Evolutionary conservation across 1,139 yeast genomes (phyloP).

Genomic region (Yamadazyma sp.): DNA sequence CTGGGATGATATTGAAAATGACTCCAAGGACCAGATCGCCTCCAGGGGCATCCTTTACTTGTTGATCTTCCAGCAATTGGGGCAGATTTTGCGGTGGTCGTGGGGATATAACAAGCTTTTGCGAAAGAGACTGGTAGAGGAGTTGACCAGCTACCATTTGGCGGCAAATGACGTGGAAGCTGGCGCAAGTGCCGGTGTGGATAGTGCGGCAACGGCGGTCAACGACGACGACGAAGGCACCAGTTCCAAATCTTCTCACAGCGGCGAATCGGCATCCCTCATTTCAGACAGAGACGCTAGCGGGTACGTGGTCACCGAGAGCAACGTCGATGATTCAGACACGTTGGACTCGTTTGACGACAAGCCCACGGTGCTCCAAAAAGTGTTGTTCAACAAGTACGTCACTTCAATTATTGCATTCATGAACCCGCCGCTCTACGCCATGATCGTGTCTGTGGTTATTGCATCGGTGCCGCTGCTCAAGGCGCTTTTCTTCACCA

Average conservation of each 20-base stretch:
- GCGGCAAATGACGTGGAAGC: slow-evolving; percentile 13
- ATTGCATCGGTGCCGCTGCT: slow-evolving; percentile 80
- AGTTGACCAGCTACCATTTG: slow-evolving; percentile 31
- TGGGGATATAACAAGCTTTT: slow-evolving; percentile 86
- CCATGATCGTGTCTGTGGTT: slow-evolving; percentile 80
- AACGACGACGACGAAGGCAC: background rate
- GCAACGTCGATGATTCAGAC: slow-evolving; percentile 8
- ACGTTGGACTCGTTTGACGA: background rate
- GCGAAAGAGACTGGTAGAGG: slow-evolving; percentile 48
- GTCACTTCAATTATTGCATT: slow-evolving; percentile 23
- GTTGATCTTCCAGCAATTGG: slow-evolving; percentile 79
- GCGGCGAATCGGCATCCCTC: slow-evolving; percentile 13
- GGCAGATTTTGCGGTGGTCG: slow-evolving; percentile 83
- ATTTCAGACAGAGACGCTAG: slow-evolving; percentile 2
- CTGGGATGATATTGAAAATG: slow-evolving; percentile 74
- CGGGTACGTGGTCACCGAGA: slow-evolving; percentile 1
- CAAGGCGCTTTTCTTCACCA: slow-evolving; percentile 63
- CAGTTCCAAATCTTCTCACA: background rate
- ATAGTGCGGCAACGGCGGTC: no score
- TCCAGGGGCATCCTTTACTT: slow-evolving; percentile 77
- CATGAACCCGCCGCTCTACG: slow-evolving; percentile 95
- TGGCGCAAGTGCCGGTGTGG: no score
- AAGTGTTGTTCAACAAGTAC: slow-evolving; percentile 4
- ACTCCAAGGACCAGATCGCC: slow-evolving; percentile 69
- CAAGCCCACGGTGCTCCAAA: background rate